A percentile compares a stretch with the other conserved stretches of the same genome.
Evolutionary conservation across 2,329 filamentous ascomycete species (phyloP).

Genomic region (Fusarium pseudocircinatum): DNA sequence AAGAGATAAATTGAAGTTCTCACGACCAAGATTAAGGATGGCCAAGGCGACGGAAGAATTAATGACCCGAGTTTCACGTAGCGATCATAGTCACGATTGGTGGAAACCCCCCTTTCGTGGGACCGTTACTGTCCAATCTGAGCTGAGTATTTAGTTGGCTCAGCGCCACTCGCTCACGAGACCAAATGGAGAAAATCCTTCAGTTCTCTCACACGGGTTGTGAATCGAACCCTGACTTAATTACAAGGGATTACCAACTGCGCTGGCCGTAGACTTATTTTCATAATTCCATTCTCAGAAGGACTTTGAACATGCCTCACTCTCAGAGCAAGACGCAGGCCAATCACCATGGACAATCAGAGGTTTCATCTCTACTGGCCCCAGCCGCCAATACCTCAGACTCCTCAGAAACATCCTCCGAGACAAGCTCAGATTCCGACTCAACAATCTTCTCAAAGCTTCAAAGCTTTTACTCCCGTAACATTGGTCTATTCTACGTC

Average conservation of each 20-base stretch:
- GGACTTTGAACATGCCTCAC: conserved; percentile 31
- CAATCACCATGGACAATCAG: neutral
- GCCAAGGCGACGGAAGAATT: neutral
- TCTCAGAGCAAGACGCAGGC: neutral
- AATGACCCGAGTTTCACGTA: neutral
- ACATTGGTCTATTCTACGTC: conserved; percentile 53
- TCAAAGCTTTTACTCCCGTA: conserved; percentile 58
- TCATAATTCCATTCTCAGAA: no score
- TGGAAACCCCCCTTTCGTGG: conserved; percentile 9
- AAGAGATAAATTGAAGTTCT: no score
- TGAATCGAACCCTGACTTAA: accelerated
- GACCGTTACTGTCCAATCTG: neutral
- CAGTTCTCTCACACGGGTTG: neutral
- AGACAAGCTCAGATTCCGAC: neutral
- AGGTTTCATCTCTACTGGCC: neutral
- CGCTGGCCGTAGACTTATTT: neutral
- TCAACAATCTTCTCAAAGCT: neutral
- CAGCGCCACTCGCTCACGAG: neutral
- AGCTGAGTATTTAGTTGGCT: conserved; percentile 5
- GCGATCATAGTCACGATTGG: neutral
- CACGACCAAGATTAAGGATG: neutral
- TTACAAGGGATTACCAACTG: neutral
- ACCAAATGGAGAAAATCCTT: neutral
- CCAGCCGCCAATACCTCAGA: neutral
- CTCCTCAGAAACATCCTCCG: neutral